A percentile compares a stretch with the other conserved stretches of the same genome.
These are phyloP conservation scores for Metschnikowia kofuensis DNA, from an alignment of 805 yeast species.

Conservation along the genomic window DNA sequence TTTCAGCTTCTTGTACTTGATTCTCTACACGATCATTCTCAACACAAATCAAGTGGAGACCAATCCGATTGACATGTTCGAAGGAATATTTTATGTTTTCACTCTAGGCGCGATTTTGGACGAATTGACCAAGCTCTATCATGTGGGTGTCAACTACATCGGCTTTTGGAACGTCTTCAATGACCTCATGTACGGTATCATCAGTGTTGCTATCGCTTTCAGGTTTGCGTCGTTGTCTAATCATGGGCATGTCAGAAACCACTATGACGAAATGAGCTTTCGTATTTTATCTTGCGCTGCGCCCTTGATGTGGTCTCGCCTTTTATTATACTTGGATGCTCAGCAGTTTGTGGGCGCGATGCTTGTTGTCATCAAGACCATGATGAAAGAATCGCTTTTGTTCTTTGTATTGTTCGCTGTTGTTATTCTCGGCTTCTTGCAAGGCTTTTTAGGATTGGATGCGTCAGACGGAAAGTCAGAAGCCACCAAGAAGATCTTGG, in stretches of 20 bases:
- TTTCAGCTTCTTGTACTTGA: constrained; percentile 61
- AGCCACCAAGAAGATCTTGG: constrained; percentile 61
- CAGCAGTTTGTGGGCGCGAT: constrained; percentile 82
- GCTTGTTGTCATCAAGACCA: constrained; percentile 78
- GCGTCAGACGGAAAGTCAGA: constrained; percentile 83
- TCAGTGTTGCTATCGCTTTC: constrained; percentile 51
- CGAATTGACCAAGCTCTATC: constrained; percentile 68
- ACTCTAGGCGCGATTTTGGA: constrained; percentile 66
- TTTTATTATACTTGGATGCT: constrained; percentile 73
- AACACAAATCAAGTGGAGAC: constrained; percentile 50
- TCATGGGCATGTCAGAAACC: constrained; percentile 21
- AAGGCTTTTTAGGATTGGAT: constrained; percentile 84
- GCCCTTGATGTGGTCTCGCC: constrained; percentile 82
- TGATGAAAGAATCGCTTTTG: constrained; percentile 84
- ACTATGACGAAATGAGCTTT: constrained; percentile 58
- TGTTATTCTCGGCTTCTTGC: constrained; percentile 76
- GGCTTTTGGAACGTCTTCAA: constrained; percentile 81
- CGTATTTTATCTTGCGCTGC: constrained; percentile 75
- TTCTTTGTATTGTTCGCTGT: constrained; percentile 73
- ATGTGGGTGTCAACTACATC: constrained; percentile 68
- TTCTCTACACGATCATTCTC: constrained; percentile 59
- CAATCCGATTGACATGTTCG: constrained; percentile 41
- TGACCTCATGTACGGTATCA: constrained; percentile 60
- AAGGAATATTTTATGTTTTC: constrained; percentile 57
- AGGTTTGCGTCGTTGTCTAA: constrained; percentile 42